A percentile compares a stretch with the other conserved stretches of the same genome.
phyloP scores from a whole-genome alignment of 805 yeast species.

The Schwanniomyces sp. region DNA sequence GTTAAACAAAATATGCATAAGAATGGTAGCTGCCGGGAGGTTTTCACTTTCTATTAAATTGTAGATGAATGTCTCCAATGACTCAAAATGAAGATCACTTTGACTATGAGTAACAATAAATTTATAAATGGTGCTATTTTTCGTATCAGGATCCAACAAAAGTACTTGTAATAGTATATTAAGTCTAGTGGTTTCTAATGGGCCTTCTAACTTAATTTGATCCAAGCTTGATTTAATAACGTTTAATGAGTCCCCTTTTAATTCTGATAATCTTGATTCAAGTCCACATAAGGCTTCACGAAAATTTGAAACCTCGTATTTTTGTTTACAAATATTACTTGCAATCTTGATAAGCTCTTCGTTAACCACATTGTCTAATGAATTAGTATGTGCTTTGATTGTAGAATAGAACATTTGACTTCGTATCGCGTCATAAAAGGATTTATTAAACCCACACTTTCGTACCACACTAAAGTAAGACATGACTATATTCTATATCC shows the following conservation, averaged over 20 bases:
- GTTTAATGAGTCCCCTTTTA: not conserved
- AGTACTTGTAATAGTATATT: constrained; percentile 1
- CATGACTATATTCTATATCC: not conserved
- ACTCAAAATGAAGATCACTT: constrained; percentile 7
- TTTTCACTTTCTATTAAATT: constrained; percentile 17
- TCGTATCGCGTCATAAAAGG: not conserved
- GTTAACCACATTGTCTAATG: not conserved
- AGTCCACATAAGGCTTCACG: not conserved
- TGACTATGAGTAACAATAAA: constrained; percentile 8
- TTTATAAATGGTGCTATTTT: constrained; percentile 4
- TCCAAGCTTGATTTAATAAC: not conserved
- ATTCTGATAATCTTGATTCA: not conserved
- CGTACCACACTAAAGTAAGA: not conserved
- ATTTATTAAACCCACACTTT: not conserved
- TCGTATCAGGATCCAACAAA: not conserved
- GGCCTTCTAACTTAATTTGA: not conserved
- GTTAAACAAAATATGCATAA: constrained; percentile 25
- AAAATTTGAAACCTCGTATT: not conserved
- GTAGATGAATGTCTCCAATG: constrained; percentile 22
- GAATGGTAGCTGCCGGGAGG: constrained; percentile 22
- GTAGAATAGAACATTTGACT: not conserved
- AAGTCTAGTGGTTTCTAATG: not conserved
- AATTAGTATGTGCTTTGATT: not conserved
- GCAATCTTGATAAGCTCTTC: not conserved
- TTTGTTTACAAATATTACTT: not conserved